Conservation (phyloP, 805 yeast genomes). For the Barnettozyma pratensis region DNA sequence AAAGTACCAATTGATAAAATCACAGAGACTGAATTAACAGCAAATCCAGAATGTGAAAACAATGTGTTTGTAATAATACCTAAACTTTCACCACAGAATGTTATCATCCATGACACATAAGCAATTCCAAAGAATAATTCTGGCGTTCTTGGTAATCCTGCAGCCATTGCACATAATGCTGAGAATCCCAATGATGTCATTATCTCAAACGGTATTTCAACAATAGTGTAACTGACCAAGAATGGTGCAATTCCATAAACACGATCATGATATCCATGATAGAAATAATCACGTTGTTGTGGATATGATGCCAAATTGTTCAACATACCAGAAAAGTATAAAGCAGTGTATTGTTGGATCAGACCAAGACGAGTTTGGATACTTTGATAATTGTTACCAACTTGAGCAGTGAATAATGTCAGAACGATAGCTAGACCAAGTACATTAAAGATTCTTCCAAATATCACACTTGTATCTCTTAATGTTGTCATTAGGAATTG, state of each 20-base stretch:
- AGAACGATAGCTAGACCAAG: constrained; percentile 64
- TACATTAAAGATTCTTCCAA: constrained; percentile 63
- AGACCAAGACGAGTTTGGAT: constrained; percentile 69
- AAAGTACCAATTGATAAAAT: constrained; percentile 66
- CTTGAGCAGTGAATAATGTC: constrained; percentile 62
- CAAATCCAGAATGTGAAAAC: constrained; percentile 73
- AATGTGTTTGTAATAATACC: constrained; percentile 77
- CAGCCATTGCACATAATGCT: constrained; percentile 58
- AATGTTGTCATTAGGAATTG: constrained; percentile 26
- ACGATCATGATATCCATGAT: constrained; percentile 72
- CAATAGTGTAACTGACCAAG: constrained; percentile 49
- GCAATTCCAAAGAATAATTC: constrained; percentile 62
- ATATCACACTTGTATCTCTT: constrained; percentile 49
- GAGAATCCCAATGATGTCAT: constrained; percentile 54
- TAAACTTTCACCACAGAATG: constrained; percentile 77
- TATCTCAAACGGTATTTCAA: constrained; percentile 67
- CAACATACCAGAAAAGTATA: constrained; percentile 78
- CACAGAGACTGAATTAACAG: constrained; percentile 66
- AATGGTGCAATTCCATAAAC: constrained; percentile 68
- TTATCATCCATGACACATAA: constrained; percentile 46
- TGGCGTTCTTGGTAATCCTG: constrained; percentile 67
- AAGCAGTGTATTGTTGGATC: constrained; percentile 64
- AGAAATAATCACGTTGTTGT: constrained; percentile 66
- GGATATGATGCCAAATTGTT: constrained; percentile 77
- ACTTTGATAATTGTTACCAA: constrained; percentile 42